Evolutionary conservation across 2,329 filamentous ascomycete species (phyloP).

Genomic region (Teratosphaeria viscida): DNA sequence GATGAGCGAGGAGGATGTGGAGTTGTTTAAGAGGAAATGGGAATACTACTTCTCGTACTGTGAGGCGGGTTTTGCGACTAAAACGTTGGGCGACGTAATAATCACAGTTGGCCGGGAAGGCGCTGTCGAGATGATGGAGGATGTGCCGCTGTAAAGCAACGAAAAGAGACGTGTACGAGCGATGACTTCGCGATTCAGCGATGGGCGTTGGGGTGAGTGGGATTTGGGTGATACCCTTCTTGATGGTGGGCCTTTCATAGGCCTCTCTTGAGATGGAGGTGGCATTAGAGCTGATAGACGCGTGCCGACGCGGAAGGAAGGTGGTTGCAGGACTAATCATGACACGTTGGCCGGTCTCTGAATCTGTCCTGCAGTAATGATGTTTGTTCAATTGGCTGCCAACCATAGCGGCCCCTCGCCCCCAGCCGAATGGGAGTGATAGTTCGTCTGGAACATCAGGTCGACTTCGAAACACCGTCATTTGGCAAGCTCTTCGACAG

Average conservation of each 20-base stretch:
- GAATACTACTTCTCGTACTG: conserved; percentile 71
- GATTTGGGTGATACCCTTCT: not conserved
- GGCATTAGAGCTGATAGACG: not conserved
- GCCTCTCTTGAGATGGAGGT: not conserved
- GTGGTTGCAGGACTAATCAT: not conserved
- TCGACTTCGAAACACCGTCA: no score
- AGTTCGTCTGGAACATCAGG: no score
- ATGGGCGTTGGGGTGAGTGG: not conserved
- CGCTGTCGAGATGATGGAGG: conserved; percentile 57
- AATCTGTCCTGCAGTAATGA: no score
- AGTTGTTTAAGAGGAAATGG: conserved; percentile 63
- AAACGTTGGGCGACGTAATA: conserved; percentile 62
- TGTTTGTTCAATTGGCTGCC: no score
- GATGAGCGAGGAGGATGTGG: conserved; percentile 52
- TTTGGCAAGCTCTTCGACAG: no score
- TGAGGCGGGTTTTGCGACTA: conserved; percentile 61
- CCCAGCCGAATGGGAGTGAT: no score
- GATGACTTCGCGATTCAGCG: not conserved
- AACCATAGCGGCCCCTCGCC: no score
- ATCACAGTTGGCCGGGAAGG: conserved; percentile 59
- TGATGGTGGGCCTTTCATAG: not conserved
- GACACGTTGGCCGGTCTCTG: not conserved
- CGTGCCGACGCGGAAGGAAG: not conserved
- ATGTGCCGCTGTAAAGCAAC: conserved; percentile 46
- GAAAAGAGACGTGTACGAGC: not conserved